Conservation (phyloP, 2,329 filamentous ascomycete genomes). For the Mollisiaceae sp. region DNA sequence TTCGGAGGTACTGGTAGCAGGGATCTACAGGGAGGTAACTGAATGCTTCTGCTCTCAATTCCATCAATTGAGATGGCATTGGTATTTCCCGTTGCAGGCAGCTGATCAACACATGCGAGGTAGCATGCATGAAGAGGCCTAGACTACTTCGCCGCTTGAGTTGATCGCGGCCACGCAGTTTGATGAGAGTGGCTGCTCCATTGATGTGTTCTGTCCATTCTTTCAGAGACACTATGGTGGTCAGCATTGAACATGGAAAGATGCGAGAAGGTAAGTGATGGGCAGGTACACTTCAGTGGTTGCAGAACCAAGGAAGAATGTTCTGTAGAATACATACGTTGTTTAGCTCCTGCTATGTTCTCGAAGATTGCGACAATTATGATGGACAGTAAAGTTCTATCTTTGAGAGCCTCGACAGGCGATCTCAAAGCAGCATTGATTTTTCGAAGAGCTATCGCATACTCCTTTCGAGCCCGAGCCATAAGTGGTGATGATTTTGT, state of each 20-base stretch:
- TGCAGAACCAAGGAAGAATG: not conserved
- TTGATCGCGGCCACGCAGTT: constrained; percentile 53
- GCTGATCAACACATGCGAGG: constrained; percentile 54
- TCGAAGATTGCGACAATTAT: constrained; percentile 53
- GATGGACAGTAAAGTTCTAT: constrained; percentile 58
- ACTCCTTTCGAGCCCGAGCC: constrained; percentile 48
- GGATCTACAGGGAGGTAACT: constrained; percentile 47
- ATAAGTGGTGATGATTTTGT: constrained; percentile 45
- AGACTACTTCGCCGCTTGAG: constrained; percentile 53
- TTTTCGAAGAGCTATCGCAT: constrained; percentile 53
- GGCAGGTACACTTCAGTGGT: not conserved
- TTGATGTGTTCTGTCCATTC: constrained; percentile 60
- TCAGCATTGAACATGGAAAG: not conserved
- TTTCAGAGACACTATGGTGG: constrained; percentile 47
- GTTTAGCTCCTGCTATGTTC: constrained; percentile 41
- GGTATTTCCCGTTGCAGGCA: constrained; percentile 56
- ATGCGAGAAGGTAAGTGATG: not conserved
- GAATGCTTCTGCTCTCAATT: constrained; percentile 51
- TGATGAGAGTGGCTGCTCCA: constrained; percentile 56
- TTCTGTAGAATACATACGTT: constrained; percentile 37
- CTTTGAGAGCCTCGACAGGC: constrained; percentile 52
- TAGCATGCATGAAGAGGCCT: constrained; percentile 60
- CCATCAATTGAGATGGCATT: constrained; percentile 53
- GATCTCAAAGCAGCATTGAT: constrained; percentile 55
- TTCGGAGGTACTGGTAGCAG: constrained; percentile 50